Conservation (phyloP, 805 yeast genomes). For the Yarrowia alimentaria region DNA sequence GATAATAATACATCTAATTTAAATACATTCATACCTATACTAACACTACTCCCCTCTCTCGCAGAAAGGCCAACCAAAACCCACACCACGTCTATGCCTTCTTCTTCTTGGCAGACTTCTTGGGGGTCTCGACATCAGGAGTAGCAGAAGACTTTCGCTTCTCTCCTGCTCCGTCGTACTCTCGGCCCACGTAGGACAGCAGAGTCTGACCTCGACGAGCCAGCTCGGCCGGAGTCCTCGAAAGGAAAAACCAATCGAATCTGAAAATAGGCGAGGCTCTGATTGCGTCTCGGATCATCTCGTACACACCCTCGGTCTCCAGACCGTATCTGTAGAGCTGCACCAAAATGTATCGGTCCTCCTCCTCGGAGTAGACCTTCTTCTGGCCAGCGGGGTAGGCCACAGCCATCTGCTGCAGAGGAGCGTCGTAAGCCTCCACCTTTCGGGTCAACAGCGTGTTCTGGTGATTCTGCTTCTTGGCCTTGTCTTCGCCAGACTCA, state of each 20-base stretch:
- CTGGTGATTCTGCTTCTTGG: conserved; percentile 62
- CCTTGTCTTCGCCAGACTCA: conserved; percentile 83
- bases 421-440: conserved; percentile 64
- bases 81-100: conserved; percentile 3
- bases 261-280: conserved; percentile 70
- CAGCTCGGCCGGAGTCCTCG: conserved; percentile 73
- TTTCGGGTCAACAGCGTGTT: conserved; percentile 76
- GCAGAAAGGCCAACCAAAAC: no score
- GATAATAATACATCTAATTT: neutral
- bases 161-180: conserved; percentile 47
- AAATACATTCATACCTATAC: conserved; percentile 25
- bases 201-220: conserved; percentile 80
- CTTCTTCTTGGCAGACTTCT: conserved; percentile 26
- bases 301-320: conserved; percentile 73
- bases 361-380: conserved; percentile 76
- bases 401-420: conserved; percentile 70
- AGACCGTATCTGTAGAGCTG: conserved; percentile 76
- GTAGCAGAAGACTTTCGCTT: conserved; percentile 26
- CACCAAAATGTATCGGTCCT: conserved; percentile 80
- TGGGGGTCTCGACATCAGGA: conserved; percentile 26
- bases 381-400: conserved; percentile 72
- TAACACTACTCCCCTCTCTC: no score
- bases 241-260: conserved; percentile 81
- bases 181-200: conserved; percentile 70
- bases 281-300: conserved; percentile 68